Conservation (phyloP, 768 basidiomycete species). For the Termitomyces heimii region DNA sequence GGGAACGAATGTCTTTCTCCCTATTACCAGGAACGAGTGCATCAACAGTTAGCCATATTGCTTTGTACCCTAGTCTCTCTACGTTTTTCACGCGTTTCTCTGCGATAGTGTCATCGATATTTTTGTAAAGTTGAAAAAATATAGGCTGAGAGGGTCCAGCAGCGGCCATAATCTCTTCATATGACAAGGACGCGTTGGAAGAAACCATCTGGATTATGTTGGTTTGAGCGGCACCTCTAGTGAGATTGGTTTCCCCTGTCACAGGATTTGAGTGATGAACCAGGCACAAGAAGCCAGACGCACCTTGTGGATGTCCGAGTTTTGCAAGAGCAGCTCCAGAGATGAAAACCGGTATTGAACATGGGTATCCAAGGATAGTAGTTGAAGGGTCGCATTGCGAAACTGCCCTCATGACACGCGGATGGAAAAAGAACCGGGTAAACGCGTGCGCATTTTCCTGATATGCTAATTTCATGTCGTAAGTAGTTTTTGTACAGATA, state of each 20-base stretch:
- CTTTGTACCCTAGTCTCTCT: slow-evolving; percentile 72
- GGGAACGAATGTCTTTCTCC: slow-evolving; percentile 64
- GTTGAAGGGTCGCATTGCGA: slow-evolving; percentile 64
- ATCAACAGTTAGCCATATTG: slow-evolving; percentile 90
- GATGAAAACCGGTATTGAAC: slow-evolving; percentile 77
- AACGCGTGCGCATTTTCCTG: slow-evolving; percentile 77
- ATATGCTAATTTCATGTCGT: slow-evolving; percentile 35
- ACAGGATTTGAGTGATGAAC: neutral
- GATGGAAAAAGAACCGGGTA: slow-evolving; percentile 79
- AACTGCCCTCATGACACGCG: slow-evolving; percentile 71
- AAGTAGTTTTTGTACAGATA: slow-evolving; percentile 9
- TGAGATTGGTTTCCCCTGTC: slow-evolving; percentile 79
- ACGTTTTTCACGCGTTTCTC: slow-evolving; percentile 67
- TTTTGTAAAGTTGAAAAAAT: slow-evolving; percentile 87
- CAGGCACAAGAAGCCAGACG: neutral
- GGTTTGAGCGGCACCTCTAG: slow-evolving; percentile 55
- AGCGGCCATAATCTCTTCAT: slow-evolving; percentile 53
- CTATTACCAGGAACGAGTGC: slow-evolving; percentile 79
- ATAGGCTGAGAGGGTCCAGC: slow-evolving; percentile 51
- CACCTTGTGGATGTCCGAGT: slow-evolving; percentile 79
- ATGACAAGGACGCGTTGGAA: slow-evolving; percentile 68
- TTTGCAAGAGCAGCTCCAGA: slow-evolving; percentile 81
- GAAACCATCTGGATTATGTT: slow-evolving; percentile 86
- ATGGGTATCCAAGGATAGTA: slow-evolving; percentile 63
- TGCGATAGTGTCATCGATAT: slow-evolving; percentile 59